These are phyloP conservation scores for Drosera capensis DNA, from an alignment of 148 eudicot genomes.

Conservation along the genomic window DNA sequence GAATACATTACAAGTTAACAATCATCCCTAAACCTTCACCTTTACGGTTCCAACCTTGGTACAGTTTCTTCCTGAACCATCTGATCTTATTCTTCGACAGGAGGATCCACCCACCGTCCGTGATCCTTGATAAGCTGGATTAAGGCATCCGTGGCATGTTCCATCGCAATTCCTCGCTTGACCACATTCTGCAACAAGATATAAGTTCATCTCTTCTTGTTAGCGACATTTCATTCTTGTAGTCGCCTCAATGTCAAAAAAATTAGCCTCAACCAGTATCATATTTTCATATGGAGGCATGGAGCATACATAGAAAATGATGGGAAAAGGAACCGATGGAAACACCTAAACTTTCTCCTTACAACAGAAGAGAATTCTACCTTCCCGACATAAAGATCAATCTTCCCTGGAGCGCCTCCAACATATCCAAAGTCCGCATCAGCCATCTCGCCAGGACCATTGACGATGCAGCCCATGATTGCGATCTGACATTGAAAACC, in stretches of 20 bases:
- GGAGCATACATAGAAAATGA: neutral
- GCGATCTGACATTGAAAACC: slow-evolving; percentile 49
- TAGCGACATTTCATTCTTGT: neutral
- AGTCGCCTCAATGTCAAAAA: neutral
- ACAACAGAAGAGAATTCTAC: slow-evolving; percentile 13
- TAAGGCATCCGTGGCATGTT: slow-evolving; percentile 81
- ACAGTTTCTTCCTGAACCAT: too few species aligned
- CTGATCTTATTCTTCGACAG: slow-evolving; percentile 54
- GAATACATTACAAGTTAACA: too few species aligned
- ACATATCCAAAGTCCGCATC: slow-evolving; percentile 99
- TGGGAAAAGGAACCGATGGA: neutral
- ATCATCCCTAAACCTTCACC: too few species aligned
- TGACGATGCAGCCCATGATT: slow-evolving; percentile 99
- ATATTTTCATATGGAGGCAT: too few species aligned
- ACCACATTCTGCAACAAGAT: slow-evolving; percentile 58
- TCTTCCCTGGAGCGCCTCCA: slow-evolving; percentile 98
- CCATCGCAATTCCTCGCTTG: slow-evolving; percentile 79
- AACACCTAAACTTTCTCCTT: neutral
- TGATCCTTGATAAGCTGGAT: slow-evolving; percentile 82
- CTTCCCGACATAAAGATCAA: slow-evolving; percentile 95
- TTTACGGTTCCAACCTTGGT: too few species aligned
- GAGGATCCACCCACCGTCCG: slow-evolving; percentile 96
- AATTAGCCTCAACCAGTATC: neutral
- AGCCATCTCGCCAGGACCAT: slow-evolving; percentile 99
- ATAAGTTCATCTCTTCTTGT: neutral